These are phyloP conservation scores for Mariannaea sp. DNA, from an alignment of 2,329 filamentous ascomycete species.

Conservation along the genomic window DNA sequence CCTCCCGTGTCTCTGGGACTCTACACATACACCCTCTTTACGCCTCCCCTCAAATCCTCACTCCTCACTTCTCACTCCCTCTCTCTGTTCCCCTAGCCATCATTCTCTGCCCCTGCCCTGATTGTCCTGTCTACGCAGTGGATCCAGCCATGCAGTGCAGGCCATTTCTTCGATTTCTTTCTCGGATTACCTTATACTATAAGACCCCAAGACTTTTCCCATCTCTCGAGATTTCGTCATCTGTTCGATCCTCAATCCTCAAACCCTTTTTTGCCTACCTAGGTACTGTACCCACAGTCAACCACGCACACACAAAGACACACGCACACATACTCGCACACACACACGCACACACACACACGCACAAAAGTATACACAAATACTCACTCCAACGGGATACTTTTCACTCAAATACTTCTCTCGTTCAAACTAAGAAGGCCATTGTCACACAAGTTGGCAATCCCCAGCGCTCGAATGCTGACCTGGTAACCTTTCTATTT, in stretches of 20 bases:
- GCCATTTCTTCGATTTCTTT: slow-evolving; percentile 26
- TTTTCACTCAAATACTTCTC: slow-evolving; percentile 30
- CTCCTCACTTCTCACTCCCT: no score
- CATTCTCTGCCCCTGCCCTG: slow-evolving; percentile 30
- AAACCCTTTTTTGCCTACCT: slow-evolving; percentile 26
- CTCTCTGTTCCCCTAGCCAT: slow-evolving; percentile 6
- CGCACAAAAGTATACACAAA: no score
- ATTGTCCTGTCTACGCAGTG: slow-evolving; percentile 18
- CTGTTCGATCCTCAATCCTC: slow-evolving; percentile 25
- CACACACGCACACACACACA: slow-evolving; percentile 10
- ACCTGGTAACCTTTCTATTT: slow-evolving; percentile 30
- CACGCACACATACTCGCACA: slow-evolving; percentile 1
- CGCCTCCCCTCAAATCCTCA: slow-evolving; percentile 5
- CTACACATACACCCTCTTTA: slow-evolving; percentile 19
- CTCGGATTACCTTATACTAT: slow-evolving; percentile 29
- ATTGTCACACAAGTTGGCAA: slow-evolving; percentile 34
- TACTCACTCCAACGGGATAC: no score
- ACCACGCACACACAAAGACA: slow-evolving; percentile 8
- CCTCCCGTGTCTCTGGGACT: slow-evolving; percentile 17
- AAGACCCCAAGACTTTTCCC: slow-evolving; percentile 34
- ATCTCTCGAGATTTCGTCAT: slow-evolving; percentile 34
- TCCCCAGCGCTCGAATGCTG: slow-evolving; percentile 30
- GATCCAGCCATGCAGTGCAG: slow-evolving; percentile 28
- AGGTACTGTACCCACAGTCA: slow-evolving; percentile 24
- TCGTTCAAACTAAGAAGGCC: slow-evolving; percentile 32